Base-by-base conservation (phyloP, 2,329 filamentous ascomycete genomes). In the Aspergillus aculeatus region DNA sequence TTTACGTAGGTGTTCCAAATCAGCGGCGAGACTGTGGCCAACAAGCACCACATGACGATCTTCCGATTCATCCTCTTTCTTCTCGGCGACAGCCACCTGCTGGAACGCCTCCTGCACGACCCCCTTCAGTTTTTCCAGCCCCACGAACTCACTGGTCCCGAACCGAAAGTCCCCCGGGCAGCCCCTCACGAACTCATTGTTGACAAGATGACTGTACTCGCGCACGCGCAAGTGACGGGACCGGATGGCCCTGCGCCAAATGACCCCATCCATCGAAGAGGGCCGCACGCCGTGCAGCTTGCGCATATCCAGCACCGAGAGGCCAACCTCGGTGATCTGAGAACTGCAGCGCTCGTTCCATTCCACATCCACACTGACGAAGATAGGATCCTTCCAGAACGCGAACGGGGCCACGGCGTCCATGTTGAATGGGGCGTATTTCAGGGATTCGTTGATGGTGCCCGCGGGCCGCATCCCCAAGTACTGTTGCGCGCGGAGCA, bases 341-440 rank as follows among this genome's bases (percentile, higher is more conserved):
- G 82, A 78, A 12, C 86, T 84, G 49, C 84, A 80, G 23, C 78
- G 76, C 73, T 99, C 95, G 59, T 88, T 91, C 1, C 89, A 87
- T 74, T 99, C 95, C 32, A 95, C 80, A 68, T 99, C 95, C 49
- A 98, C 81, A 62, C 84, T 86, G 60, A 96, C 80, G 66, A 97
- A 89, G 7, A 96, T 81, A 0, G 86, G 82, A n/a, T 82, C 78
- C 11, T 74, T 68, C 29, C 87, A 83, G 54, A 82, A 81, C 0
- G 73, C 60, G 60, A 80, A 82, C 0, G 80, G 80, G 16, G 38
- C 66, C 62, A 54, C 67, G 59, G 50, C 68, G 16, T 41, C 23
- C 14, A 26, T 48, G 48, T 50, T 62, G 50, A 69, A 65, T 14
- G 64, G 35, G 53, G 67, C 56, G 21, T 56, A 51, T 24, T 12